Percentiles rank a stretch among this genome's conserved stretches.
phyloP scores from a whole-genome alignment of 2,329 filamentous ascomycete genomes.

The Ophiostoma quercus region DNA sequence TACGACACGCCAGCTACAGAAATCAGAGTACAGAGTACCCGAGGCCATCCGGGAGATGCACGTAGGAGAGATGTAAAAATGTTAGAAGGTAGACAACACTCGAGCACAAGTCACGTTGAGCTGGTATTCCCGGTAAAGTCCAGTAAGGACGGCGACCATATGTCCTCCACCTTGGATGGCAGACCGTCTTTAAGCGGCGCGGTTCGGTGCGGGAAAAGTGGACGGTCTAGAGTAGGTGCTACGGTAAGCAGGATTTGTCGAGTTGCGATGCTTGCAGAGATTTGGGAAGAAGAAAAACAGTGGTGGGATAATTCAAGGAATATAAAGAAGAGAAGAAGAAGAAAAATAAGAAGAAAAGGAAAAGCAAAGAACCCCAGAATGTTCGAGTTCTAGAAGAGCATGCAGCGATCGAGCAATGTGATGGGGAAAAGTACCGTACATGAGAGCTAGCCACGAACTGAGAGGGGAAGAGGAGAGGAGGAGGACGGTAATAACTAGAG shows the following conservation, averaged over 20 bases:
- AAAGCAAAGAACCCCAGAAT: background rate
- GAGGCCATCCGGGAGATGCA: background rate
- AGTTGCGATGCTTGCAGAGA: background rate
- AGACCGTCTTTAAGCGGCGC: conserved; percentile 21
- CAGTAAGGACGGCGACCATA: background rate
- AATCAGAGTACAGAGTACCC: background rate
- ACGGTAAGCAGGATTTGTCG: background rate
- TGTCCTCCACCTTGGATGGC: conserved; percentile 20
- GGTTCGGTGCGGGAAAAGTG: conserved; percentile 27
- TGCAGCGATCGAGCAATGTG: background rate
- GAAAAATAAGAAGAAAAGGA: background rate
- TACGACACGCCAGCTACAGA: background rate
- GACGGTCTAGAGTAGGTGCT: conserved; percentile 7
- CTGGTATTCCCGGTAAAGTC: background rate
- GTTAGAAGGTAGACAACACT: background rate
- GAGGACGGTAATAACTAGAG: background rate
- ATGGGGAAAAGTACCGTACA: background rate
- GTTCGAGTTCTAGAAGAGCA: background rate
- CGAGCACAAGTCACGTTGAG: background rate
- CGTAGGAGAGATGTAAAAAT: background rate
- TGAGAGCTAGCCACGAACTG: background rate
- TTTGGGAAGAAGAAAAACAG: background rate
- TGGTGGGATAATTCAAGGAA: too few species aligned
- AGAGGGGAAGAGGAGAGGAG: background rate
- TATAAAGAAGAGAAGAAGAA: background rate